Evolutionary conservation across 495 filamentous ascomycete genomes (phyloP).

Genomic region (Daldinia caldariorum): DNA sequence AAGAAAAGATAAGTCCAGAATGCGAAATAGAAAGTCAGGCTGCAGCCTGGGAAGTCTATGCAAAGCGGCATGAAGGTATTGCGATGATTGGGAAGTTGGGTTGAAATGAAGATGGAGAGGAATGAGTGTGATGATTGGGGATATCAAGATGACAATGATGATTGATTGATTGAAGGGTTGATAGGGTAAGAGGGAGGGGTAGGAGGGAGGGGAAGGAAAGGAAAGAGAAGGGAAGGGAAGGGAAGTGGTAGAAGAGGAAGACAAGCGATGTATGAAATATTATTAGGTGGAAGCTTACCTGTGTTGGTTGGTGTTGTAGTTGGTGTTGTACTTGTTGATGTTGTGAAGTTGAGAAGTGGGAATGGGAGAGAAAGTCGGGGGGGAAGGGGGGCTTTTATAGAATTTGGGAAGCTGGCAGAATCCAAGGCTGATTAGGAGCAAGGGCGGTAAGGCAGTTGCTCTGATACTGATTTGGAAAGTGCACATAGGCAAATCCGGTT

Average conservation of each 20-base stretch:
- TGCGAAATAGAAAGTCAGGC: background rate
- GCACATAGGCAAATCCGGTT: background rate
- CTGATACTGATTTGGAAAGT: background rate
- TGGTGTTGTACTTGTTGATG: background rate
- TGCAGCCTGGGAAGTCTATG: background rate
- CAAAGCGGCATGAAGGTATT: background rate
- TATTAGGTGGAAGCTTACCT: background rate
- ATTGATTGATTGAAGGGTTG: background rate
- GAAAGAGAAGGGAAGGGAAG: background rate
- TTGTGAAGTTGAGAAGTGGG: conserved; percentile 4
- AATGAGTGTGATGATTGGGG: background rate
- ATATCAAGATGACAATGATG: background rate
- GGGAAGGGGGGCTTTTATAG: conserved; percentile 1
- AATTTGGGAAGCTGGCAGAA: background rate
- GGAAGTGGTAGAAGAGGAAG: background rate
- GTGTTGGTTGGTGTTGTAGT: background rate
- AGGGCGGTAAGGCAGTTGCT: background rate
- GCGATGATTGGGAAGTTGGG: background rate
- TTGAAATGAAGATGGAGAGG: background rate
- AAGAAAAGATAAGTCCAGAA: background rate
- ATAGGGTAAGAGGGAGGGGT: background rate
- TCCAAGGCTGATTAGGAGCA: conserved; percentile 1
- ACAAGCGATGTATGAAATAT: background rate
- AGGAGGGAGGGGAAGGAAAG: background rate
- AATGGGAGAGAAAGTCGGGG: background rate